Conservation (phyloP, 2,329 filamentous ascomycete genomes). For the Cucurbitaria berberidis region DNA sequence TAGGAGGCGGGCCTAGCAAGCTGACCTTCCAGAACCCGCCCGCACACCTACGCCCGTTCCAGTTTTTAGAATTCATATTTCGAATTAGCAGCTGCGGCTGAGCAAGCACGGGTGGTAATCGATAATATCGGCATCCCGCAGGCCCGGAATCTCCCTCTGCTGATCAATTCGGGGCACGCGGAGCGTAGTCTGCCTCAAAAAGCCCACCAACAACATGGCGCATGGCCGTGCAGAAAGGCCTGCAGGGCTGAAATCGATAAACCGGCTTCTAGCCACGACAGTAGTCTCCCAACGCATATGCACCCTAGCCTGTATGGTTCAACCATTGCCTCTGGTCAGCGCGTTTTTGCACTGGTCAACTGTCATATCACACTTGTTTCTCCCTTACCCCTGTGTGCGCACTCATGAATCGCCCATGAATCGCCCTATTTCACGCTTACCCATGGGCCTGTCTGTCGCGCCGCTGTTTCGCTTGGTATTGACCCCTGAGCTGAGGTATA, state of each 20-base stretch:
- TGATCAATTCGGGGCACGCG: slow-evolving; percentile 17
- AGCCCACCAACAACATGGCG: neutral
- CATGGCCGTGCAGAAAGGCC: neutral
- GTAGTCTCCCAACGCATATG: neutral
- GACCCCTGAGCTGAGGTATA: neutral
- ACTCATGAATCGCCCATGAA: no score
- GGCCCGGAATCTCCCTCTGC: slow-evolving; percentile 16
- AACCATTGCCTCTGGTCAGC: no score
- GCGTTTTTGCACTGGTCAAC: no score
- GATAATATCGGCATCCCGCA: slow-evolving; percentile 22
- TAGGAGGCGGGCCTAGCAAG: no score
- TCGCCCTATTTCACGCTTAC: neutral
- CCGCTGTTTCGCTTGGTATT: neutral
- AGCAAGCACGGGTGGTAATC: slow-evolving; percentile 23
- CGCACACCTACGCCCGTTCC: no score
- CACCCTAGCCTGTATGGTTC: neutral
- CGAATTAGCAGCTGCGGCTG: no score
- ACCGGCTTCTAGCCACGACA: neutral
- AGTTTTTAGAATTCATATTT: no score
- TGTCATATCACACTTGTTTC: neutral
- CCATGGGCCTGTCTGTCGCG: neutral
- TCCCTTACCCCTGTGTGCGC: neutral
- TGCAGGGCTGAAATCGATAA: slow-evolving; percentile 7
- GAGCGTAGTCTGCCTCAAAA: neutral
- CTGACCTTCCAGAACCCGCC: no score